Base-by-base conservation (phyloP, 768 basidiomycete species). In the Leccinum ochraceum region DNA sequence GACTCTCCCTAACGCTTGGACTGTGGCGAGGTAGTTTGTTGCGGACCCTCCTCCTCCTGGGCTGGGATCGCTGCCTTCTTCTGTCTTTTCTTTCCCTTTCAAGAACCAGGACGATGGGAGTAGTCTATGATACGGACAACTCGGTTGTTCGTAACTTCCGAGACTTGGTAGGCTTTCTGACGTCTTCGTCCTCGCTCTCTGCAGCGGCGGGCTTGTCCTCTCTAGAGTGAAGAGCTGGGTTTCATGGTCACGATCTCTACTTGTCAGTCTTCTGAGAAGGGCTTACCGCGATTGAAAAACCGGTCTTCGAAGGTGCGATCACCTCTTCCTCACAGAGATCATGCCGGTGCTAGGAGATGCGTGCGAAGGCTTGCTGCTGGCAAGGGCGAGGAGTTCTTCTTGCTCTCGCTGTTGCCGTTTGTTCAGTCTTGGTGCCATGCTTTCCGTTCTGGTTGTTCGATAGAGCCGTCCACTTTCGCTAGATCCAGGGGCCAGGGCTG, bases 401-500 rank as follows among this genome's bases (percentile, higher is more conserved):
- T 86, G 80, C 68, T 94, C 92, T 51, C 94, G 79, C 68, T 95
- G 91, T 73, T 94, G 93, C 53, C 94, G 82, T 75, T 93, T 95
- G 75, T 85, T 95, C 42, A 89, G 75, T 63, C 89, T 81, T 22
- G 89, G 85, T 59, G 89, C 80, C 90, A 90, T 92, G 6, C 54
- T 42, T 39, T 51, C 42, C 48, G 16, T 11, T 34, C 32, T 34
- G 24, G 17, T 1, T 28, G 26, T 28, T 28, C 26, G 26, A 28
- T 28, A 28, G 26, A 28, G 26, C 26, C 26, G 26, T 28, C 26
- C 26, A 28, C 26, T 28, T 28, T 28, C 26, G 26, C 26, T 28
- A 28, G 26, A 28, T 28, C 26, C 26, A 28, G 26, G 26, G 26
- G 26, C 26, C 26, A 28, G 26, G 26, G 26, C 26, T 28, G 26